Evolutionary conservation across 2,329 filamentous ascomycete genomes (phyloP).

Genomic region (Hypomyces rosellus): DNA sequence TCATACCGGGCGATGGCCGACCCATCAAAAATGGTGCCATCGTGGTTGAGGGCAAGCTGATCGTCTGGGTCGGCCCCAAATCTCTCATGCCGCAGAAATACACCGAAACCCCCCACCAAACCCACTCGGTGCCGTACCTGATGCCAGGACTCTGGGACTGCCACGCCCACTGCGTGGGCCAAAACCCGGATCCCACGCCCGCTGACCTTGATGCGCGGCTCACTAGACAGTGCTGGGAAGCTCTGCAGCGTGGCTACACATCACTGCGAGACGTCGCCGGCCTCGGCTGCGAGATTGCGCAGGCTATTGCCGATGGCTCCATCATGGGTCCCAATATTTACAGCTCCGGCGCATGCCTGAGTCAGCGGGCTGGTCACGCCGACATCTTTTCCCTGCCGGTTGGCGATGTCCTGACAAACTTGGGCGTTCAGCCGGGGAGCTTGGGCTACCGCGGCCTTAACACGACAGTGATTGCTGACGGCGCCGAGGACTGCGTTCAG

Average conservation of each 20-base stretch:
- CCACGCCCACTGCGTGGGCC: conserved; percentile 41
- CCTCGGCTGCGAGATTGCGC: conserved; percentile 36
- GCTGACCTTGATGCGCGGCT: conserved; percentile 29
- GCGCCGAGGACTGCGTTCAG: conserved; percentile 34
- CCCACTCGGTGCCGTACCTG: conserved; percentile 32
- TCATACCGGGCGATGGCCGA: conserved; percentile 32
- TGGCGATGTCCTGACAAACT: conserved; percentile 28
- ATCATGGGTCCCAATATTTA: conserved; percentile 44
- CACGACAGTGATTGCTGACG: conserved; percentile 27
- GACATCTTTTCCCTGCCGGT: conserved; percentile 30
- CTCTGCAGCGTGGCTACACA: conserved; percentile 41
- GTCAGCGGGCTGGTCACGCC: conserved; percentile 43
- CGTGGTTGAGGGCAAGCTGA: conserved; percentile 30
- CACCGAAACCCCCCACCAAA: conserved; percentile 20
- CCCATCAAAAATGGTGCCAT: conserved; percentile 27
- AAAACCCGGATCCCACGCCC: conserved; percentile 16
- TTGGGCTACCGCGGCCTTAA: conserved; percentile 25
- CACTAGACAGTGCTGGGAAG: conserved; percentile 33
- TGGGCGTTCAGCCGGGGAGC: conserved; percentile 24
- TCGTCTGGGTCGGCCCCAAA: conserved; percentile 30
- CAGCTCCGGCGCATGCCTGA: conserved; percentile 36
- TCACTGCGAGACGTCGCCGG: conserved; percentile 43
- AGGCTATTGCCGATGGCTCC: conserved; percentile 35
- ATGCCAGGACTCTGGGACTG: conserved; percentile 49
- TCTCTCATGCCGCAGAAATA: conserved; percentile 25